Conservation (phyloP, 2,329 filamentous ascomycete species). For the Periconia sp. region DNA sequence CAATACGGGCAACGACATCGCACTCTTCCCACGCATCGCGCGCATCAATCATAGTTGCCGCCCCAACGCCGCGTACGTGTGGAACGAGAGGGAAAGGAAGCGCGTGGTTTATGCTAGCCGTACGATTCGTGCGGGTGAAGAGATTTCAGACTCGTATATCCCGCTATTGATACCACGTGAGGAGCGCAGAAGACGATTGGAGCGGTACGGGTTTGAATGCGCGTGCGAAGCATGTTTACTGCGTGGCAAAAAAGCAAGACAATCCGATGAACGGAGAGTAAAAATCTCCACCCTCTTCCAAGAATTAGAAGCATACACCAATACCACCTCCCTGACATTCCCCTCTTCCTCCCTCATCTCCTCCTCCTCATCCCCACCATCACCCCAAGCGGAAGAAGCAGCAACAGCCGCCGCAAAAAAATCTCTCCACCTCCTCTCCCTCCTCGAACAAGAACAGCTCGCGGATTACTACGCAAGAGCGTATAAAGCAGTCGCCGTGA, state of each 20-base stretch:
- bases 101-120: constrained; percentile 39
- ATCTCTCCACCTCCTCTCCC: constrained; percentile 25
- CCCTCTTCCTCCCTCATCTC: no score
- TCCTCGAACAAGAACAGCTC: constrained; percentile 36
- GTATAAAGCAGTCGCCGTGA: constrained; percentile 35
- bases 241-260: constrained; percentile 9
- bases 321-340: no score
- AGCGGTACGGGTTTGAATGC: constrained; percentile 41
- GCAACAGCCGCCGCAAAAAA: constrained; percentile 26
- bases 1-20: constrained; percentile 33
- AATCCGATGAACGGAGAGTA: constrained; percentile 28
- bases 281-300: constrained; percentile 29
- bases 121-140: constrained; percentile 43
- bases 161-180: constrained; percentile 31
- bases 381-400: constrained; percentile 7
- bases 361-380: no score
- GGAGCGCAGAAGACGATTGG: constrained; percentile 32
- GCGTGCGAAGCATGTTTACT: constrained; percentile 41
- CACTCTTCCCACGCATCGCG: constrained; percentile 38
- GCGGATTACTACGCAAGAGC: constrained; percentile 38
- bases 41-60: constrained; percentile 42
- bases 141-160: constrained; percentile 45
- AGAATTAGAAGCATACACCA: not conserved
- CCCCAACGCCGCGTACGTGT: constrained; percentile 41
- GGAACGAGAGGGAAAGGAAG: constrained; percentile 34